phyloP scores from a whole-genome alignment of 768 basidiomycete species.

The Sporobolomyces roseus region DNA sequence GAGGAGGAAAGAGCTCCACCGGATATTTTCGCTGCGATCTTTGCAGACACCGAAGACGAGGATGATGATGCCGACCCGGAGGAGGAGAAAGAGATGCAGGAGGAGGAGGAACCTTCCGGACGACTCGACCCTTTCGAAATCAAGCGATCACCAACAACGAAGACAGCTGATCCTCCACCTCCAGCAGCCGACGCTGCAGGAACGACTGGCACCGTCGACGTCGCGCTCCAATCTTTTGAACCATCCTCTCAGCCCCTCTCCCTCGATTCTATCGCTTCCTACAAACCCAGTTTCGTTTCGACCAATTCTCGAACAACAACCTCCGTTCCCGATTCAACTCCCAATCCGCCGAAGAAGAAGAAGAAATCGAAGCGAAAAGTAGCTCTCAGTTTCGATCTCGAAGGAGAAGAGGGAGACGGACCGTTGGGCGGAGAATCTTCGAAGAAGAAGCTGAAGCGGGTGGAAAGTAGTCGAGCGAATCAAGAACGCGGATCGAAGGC shows the following conservation, averaged over 20 bases:
- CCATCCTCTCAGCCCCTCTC: slow-evolving; percentile 25
- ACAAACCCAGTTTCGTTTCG: slow-evolving; percentile 89
- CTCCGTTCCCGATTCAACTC: slow-evolving; percentile 48
- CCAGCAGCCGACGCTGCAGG: background rate
- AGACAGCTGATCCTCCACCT: background rate
- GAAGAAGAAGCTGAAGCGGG: no score
- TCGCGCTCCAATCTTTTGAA: no score
- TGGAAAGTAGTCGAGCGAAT: background rate
- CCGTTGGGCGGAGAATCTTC: no score
- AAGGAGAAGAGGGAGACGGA: slow-evolving; percentile 46
- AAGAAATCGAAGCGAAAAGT: slow-evolving; percentile 52
- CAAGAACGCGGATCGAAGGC: background rate
- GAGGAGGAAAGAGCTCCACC: slow-evolving; percentile 82
- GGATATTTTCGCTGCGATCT: slow-evolving; percentile 96
- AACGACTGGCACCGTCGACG: background rate
- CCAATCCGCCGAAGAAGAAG: slow-evolving; percentile 51
- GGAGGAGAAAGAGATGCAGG: slow-evolving; percentile 37
- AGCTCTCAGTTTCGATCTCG: slow-evolving; percentile 73
- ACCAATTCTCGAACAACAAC: slow-evolving; percentile 48
- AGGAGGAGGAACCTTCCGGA: background rate
- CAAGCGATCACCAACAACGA: background rate
- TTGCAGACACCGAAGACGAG: slow-evolving; percentile 83
- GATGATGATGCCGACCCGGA: slow-evolving; percentile 59
- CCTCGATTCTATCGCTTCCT: slow-evolving; percentile 55
- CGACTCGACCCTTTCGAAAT: no score